Evolutionary conservation across 257 asterid genomes (phyloP).

Genomic region (Solanum chaucha): DNA sequence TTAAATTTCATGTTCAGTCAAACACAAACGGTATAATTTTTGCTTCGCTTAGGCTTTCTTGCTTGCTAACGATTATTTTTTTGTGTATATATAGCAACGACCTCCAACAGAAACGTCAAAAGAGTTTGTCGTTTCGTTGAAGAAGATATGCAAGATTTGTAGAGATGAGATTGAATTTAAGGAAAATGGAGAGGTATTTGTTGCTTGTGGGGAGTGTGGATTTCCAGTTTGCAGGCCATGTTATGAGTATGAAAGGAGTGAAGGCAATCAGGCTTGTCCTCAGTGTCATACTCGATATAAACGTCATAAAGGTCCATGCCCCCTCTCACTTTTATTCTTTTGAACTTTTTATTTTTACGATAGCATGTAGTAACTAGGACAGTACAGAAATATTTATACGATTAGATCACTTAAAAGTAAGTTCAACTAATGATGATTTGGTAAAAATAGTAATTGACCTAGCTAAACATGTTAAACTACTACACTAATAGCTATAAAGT

Average conservation of each 20-base stretch:
- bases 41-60: not conserved
- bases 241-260: conserved; percentile 64
- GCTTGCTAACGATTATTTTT: not conserved
- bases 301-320: conserved; percentile 47
- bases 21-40: not conserved
- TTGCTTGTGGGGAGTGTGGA: conserved; percentile 56
- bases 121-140: not conserved
- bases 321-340: not conserved
- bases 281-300: conserved; percentile 64
- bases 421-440: too few relatives aligned
- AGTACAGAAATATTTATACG: too few relatives aligned
- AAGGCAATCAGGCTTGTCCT: conserved; percentile 66
- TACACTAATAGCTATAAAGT: too few relatives aligned
- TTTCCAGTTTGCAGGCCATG: conserved; percentile 75
- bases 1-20: not conserved
- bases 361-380: too few relatives aligned
- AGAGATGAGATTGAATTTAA: conserved; percentile 49
- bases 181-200: conserved; percentile 41
- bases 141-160: conserved; percentile 49
- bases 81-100: not conserved
- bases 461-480: too few relatives aligned
- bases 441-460: too few relatives aligned
- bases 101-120: conserved; percentile 9
- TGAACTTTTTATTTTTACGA: too few relatives aligned
- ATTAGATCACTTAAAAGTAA: too few relatives aligned